Evolutionary conservation across 306 rosid genomes (phyloP), one percentile per base, ranked within the genome.

Genomic region (Urtica urens): DNA sequence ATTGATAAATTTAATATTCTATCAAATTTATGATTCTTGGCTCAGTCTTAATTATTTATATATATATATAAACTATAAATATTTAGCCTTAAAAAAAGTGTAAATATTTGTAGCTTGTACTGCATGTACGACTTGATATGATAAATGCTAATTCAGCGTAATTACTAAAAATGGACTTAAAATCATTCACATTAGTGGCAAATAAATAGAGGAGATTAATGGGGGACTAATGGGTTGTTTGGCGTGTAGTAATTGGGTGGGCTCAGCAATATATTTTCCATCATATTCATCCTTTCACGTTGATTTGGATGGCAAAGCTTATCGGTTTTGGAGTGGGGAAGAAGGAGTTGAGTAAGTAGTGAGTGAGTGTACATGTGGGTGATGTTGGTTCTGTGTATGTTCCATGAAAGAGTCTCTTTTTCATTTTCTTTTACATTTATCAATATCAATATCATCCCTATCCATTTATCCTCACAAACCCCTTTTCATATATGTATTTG

Each of bases 301-400:
- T 37, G 5, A 18, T 38, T 20, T 13, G 7, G 39, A 49, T 34
- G 18, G 17, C 58, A 38, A n/a, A 53, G 19, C 61, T 56, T 56
- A 56, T 56, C 51, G 31, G 20, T 13, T 15, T 39, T 19, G 23
- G 49, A 44, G 49, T 21, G 9, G 17, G 52, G 27, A 4, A 24
- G 11, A 4, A 27, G 38, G 40, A 1, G 40, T 7, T 35, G 40
- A 35, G n/a, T 16, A 35, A 4, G 4, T 10, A 35, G n/a, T 35
- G n/a, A 3, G 10, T 35, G n/a, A 31, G 10, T 35, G 17, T 10
- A 44, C n/a, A 10, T 26, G 38, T 28, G 28, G 50, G 40, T 14
- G 40, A 10, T 8, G 30, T 60, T 60, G 37, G 46, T 42, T 49
- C 53, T 33, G 34, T 15, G 46, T 61, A 43, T 43, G 38, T 51